Evolutionary conservation across 257 asterid genomes (phyloP), one percentile per base, ranked within the genome.

Genomic region (Ilex aquifolium): DNA sequence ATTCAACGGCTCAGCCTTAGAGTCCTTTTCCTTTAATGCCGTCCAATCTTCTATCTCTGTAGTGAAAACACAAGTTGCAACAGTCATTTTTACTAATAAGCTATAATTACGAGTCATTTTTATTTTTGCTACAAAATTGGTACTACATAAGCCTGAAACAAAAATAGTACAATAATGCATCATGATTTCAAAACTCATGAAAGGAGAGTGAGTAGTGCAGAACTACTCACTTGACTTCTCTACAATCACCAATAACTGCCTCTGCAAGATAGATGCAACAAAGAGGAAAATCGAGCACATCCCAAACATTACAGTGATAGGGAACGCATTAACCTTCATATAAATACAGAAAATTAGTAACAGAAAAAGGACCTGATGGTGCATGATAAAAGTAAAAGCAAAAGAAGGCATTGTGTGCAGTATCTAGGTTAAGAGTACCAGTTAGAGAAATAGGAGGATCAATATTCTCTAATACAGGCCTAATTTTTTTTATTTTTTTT

Each of bases 251-350:
- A 77, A 59, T 56, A 88, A 96, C 69, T 96, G 88, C 62, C 92
- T 82, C 74, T 91, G 98, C 62, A 88, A 79, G 67, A 91, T 76
- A 70, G 95, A 87, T 56, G 98, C 96, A 67, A 88, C 77, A 44
- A 91, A 86, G 62, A 91, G 95, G 85, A 91, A 91, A 77, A 91
- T 85, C 51, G 98, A 88, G 88, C 96, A 91, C 98, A 91, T 91
- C 32, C 98, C 95, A 16, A 91, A 88, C 98, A 91, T 91, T 14
- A 91, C 88, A 10, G 93, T 83, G 84, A 91, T 91, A 74, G 98
- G 98, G 83, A 91, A 91, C 8, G 91, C 98, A 46, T 83, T 77
- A 56, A 91, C 98, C 98, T 91, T 49, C 70, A 77, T 48, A 57
- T 9, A 39, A 15, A 12, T 13, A 54, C 40, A 51, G 68, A 57